Base-by-base conservation (phyloP, 352 stramenopile genomes). In the Halophytophthora polymorphica region DNA sequence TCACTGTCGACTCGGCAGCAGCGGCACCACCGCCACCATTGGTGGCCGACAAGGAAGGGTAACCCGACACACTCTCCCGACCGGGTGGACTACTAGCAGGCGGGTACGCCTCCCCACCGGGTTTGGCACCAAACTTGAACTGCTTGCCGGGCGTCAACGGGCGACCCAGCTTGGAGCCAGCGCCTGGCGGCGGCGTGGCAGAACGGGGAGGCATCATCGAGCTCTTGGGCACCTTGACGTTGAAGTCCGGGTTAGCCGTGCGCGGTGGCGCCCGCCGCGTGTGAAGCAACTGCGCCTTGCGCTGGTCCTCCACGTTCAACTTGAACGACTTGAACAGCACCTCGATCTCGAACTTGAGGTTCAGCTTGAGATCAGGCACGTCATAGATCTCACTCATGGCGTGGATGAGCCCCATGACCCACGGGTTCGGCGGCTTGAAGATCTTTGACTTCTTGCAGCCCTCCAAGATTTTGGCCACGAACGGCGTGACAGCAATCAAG, bases 321-420 rank as follows among this genome's bases (percentile, higher is more conserved):
- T 97, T 97, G 40, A 99, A 93, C 71, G 98, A 98, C 72, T 99
- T 99, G 78, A 97, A 99, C 4, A 99, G 65, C 36, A 99, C 96
- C 75, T 99, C 96, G 42, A 99, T 98, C 71, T 99, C 97, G 68
- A 99, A 99, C 64, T 99, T 99, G 43, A 99, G 96, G 69, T 99
- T 99, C 57, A 99, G 95, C 68, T 99, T 99, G 38, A 99, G 82
- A 57, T 99, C 96, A n/a, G 98, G 89, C 6, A 99, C 94, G 57
- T 98, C 90, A 68, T 99, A 99, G 25, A 99, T 88, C 50, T 98
- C 96, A 35, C 90, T 88, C 76, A 99, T 98, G 8, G 98, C 90
- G 66, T 96, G 84, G 31, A 99, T 91, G 56, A 99, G 85, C n/a
- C 96, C 96, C 96, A 99, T 99, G 15, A 99, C 80, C 97, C 97